Percentiles rank a stretch among this genome's conserved stretches.
Evolutionary conservation across 108 stramenopile species (phyloP).

Genomic region (Discostella pseudostelligera): DNA sequence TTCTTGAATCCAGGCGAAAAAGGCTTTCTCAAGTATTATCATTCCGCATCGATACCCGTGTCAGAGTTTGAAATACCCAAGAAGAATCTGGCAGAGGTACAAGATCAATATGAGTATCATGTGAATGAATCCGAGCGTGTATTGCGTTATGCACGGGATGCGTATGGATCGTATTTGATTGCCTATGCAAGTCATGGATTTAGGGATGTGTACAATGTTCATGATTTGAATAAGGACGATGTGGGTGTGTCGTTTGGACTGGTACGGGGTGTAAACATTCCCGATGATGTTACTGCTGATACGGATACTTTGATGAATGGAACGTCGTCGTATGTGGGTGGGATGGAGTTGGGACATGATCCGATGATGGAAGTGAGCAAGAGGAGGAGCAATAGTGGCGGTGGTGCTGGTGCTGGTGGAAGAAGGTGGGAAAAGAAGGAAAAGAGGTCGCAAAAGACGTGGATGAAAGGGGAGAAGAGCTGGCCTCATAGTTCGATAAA

Average conservation of each 20-base stretch:
- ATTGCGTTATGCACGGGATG: constrained; percentile 25
- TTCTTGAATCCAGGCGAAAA: constrained; percentile 44
- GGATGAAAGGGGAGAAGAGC: constrained; percentile 48
- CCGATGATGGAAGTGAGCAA: constrained; percentile 6
- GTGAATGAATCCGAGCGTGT: constrained; percentile 19
- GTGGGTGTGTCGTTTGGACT: constrained; percentile 40
- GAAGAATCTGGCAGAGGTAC: constrained; percentile 31
- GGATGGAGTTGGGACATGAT: background rate
- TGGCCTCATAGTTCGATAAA: constrained; percentile 44
- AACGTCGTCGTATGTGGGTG: background rate
- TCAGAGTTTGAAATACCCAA: constrained; percentile 39
- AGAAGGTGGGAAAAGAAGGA: constrained; percentile 24
- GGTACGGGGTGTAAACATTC: constrained; percentile 4
- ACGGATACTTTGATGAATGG: constrained; percentile 6
- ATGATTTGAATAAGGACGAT: constrained; percentile 48
- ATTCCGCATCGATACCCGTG: constrained; percentile 35
- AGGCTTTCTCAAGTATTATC: constrained; percentile 49
- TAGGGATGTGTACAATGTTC: constrained; percentile 48
- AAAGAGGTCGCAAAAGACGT: constrained; percentile 22
- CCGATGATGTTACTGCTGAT: constrained; percentile 16
- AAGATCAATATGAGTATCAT: constrained; percentile 26
- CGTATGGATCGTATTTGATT: constrained; percentile 34
- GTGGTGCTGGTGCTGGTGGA: background rate
- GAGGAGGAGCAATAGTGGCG: background rate
- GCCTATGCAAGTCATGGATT: constrained; percentile 42